phyloP scores from a whole-genome alignment of 768 basidiomycete genomes.

The Rhizopogon sp. region DNA sequence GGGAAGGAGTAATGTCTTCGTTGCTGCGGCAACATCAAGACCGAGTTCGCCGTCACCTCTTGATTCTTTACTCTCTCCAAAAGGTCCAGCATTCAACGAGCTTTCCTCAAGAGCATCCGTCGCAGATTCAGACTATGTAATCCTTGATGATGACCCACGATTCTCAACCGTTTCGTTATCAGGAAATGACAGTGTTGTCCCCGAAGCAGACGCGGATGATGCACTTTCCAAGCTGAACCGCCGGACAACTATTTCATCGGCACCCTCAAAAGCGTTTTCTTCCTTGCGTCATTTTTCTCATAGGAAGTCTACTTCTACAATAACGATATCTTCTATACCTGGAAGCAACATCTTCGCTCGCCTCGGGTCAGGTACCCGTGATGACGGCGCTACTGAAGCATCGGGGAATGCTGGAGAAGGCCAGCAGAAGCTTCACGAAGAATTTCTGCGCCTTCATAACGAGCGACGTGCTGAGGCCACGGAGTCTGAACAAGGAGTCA shows the following conservation, averaged over 20 bases:
- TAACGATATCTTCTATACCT: conserved; percentile 44
- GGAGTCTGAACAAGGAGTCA: conserved; percentile 36
- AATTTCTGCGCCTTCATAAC: conserved; percentile 64
- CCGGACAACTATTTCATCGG: conserved; percentile 25
- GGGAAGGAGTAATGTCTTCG: conserved; percentile 8
- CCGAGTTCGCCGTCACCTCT: conserved; percentile 23
- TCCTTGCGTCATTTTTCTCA: conserved; percentile 34
- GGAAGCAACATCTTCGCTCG: conserved; percentile 44
- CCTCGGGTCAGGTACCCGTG: conserved; percentile 39
- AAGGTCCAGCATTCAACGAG: conserved; percentile 25
- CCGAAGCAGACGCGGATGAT: conserved; percentile 15
- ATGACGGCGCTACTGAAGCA: conserved; percentile 32
- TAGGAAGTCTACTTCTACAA: conserved; percentile 58
- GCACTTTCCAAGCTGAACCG: conserved; percentile 17
- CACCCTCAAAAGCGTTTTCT: conserved; percentile 12
- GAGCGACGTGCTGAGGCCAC: conserved; percentile 41
- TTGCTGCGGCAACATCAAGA: conserved; percentile 2
- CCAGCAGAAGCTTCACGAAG: conserved; percentile 68
- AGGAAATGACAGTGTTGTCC: conserved; percentile 6
- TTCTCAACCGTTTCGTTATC: conserved; percentile 48
- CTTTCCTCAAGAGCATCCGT: conserved; percentile 36
- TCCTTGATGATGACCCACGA: conserved; percentile 38
- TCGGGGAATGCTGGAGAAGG: conserved; percentile 55
- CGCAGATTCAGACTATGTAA: conserved; percentile 54
- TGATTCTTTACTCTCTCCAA: conserved; percentile 49